Percentiles rank a stretch among this genome's conserved stretches.
These are phyloP conservation scores for Mycena venus DNA, from an alignment of 768 basidiomycete genomes.

Conservation along the genomic window DNA sequence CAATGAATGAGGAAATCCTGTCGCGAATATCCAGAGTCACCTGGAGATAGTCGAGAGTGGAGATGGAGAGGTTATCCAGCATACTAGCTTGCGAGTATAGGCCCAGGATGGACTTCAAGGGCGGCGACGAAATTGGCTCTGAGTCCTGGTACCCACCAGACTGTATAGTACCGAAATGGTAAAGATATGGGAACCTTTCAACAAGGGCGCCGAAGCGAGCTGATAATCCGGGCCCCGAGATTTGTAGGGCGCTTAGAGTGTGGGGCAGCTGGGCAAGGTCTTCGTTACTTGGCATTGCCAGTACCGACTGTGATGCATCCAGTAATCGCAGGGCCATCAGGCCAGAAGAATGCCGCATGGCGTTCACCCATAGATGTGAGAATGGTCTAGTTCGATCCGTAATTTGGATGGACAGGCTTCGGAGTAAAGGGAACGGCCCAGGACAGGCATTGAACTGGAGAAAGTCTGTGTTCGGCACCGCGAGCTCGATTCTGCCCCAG, in stretches of 20 bases:
- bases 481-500: not conserved
- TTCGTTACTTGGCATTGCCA: not conserved
- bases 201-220: not conserved
- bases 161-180: not conserved
- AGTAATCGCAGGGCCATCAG: not conserved
- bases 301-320: no score
- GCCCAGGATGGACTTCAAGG: not conserved
- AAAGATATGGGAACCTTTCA: not conserved
- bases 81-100: no score
- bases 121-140: no score
- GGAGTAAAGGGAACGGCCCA: not conserved
- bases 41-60: no score
- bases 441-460: not conserved
- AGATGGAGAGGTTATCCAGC: no score
- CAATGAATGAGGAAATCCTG: no score
- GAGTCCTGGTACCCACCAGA: not conserved
- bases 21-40: no score
- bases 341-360: not conserved
- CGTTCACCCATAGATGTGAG: not conserved
- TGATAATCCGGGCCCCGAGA: not conserved
- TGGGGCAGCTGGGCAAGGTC: not conserved
- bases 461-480: not conserved
- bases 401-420: not conserved
- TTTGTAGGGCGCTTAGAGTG: not conserved
- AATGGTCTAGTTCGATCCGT: constrained; percentile 26